A percentile compares a stretch with the other conserved stretches of the same genome.
Conservation (phyloP, 192 early-diverging fungal genomes). For the Rhizophagus clarus region DNA sequence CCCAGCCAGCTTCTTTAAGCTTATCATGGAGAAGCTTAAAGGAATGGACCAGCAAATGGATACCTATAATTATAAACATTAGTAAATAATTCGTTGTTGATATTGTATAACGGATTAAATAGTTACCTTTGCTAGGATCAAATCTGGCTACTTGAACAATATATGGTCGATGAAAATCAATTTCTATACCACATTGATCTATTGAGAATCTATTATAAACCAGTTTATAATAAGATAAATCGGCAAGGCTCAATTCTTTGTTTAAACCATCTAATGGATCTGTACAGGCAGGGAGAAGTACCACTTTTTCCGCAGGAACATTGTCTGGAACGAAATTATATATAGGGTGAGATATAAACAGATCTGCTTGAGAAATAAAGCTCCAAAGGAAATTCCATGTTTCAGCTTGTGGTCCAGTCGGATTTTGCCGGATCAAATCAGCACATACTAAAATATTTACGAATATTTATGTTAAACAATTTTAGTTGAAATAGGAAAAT, state of each 20-base stretch:
- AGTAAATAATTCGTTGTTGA: not conserved
- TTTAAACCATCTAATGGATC: conserved; percentile 85
- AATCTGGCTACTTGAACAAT: conserved; percentile 83
- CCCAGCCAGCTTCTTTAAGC: conserved; percentile 38
- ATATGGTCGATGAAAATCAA: conserved; percentile 67
- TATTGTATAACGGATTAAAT: not conserved
- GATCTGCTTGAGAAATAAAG: conserved; percentile 71
- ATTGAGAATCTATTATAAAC: conserved; percentile 77
- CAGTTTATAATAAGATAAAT: conserved; percentile 68
- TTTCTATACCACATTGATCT: conserved; percentile 68
- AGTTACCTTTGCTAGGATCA: conserved; percentile 78
- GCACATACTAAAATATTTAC: conserved; percentile 62
- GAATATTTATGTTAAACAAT: not conserved
- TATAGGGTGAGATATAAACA: conserved; percentile 83
- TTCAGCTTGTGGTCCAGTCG: conserved; percentile 67
- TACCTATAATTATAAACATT: conserved; percentile 37
- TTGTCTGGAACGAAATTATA: conserved; percentile 70
- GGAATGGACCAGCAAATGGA: conserved; percentile 70
- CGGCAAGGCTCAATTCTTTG: conserved; percentile 59
- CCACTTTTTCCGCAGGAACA: conserved; percentile 61
- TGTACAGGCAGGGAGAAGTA: conserved; percentile 73
- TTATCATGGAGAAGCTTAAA: conserved; percentile 65
- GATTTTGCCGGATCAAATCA: conserved; percentile 61
- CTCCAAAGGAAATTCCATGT: conserved; percentile 79
- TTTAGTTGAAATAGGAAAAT: not conserved